Percentiles rank a stretch among this genome's conserved stretches.
phyloP scores from a whole-genome alignment of 371 early-diverging fungal species.

The Circinella umbellata region DNA sequence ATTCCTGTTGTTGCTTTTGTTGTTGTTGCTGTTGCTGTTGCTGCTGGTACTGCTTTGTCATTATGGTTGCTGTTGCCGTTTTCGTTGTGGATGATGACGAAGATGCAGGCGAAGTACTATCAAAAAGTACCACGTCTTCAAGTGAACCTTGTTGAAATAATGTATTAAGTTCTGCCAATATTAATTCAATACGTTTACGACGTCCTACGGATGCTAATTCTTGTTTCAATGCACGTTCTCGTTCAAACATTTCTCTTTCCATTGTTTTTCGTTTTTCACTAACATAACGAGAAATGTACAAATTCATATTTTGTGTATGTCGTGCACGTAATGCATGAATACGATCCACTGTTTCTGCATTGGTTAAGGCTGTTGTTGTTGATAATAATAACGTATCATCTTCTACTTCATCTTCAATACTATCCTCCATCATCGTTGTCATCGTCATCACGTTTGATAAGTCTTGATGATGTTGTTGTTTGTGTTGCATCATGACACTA shows the following conservation, averaged over 20 bases:
- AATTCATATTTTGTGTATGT: slow-evolving; percentile 25
- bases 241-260: slow-evolving; percentile 25
- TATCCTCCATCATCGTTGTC: background rate
- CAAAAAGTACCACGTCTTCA: background rate
- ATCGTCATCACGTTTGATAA: background rate
- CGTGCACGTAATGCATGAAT: slow-evolving; percentile 23
- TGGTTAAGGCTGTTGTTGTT: slow-evolving; percentile 19
- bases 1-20: too few relatives aligned
- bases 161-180: slow-evolving; percentile 18
- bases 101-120: background rate
- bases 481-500: background rate
- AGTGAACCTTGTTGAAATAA: slow-evolving; percentile 19
- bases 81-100: background rate
- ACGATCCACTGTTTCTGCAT: slow-evolving; percentile 28
- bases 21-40: background rate
- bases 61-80: background rate
- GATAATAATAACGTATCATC: background rate
- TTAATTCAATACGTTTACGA: slow-evolving; percentile 18
- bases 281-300: slow-evolving; percentile 30
- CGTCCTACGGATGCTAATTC: slow-evolving; percentile 22
- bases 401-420: too few relatives aligned
- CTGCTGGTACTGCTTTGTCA: background rate
- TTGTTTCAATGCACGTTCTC: slow-evolving; percentile 16
- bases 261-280: slow-evolving; percentile 28
- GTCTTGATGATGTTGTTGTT: too few relatives aligned